Evolutionary conservation across 495 filamentous ascomycete species (phyloP).

Genomic region (Ramalina intermedia): DNA sequence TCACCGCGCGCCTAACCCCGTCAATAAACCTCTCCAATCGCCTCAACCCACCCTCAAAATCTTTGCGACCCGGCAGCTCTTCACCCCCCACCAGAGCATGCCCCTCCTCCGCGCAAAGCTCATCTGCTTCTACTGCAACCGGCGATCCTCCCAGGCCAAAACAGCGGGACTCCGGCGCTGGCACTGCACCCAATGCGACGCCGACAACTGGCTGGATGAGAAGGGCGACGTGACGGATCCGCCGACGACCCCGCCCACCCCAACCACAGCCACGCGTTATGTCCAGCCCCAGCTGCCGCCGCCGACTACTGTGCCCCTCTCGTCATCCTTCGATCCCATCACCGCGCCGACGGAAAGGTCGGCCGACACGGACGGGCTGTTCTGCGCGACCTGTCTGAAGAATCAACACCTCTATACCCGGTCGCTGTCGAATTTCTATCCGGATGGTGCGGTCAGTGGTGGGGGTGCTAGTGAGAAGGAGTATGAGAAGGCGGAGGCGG

Average conservation of each 20-base stretch:
- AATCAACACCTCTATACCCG: constrained; percentile 67
- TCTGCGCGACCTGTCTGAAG: constrained; percentile 64
- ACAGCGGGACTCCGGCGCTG: constrained; percentile 43
- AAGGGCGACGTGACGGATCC: constrained; percentile 79
- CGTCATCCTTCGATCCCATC: constrained; percentile 18
- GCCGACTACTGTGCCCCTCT: constrained; percentile 15
- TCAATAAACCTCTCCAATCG: too few species aligned
- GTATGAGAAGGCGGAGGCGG: constrained; percentile 40
- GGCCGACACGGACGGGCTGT: constrained; percentile 25
- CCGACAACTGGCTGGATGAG: constrained; percentile 71
- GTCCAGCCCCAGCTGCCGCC: neutral
- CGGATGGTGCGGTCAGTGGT: constrained; percentile 26
- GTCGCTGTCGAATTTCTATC: constrained; percentile 54
- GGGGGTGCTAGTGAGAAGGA: constrained; percentile 48
- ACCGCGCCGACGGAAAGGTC: constrained; percentile 23
- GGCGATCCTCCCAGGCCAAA: constrained; percentile 39
- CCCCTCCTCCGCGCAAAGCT: constrained; percentile 31
- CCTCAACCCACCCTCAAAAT: too few species aligned
- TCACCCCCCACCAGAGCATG: too few species aligned
- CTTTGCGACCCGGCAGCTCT: neutral
- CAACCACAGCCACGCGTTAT: constrained; percentile 13
- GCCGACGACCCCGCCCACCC: constrained; percentile 40
- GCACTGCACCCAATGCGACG: constrained; percentile 59
- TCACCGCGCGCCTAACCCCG: too few species aligned
- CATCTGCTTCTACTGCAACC: constrained; percentile 65